These are phyloP conservation scores for Radiomyces spectabilis DNA, from an alignment of 192 early-diverging fungal species.

Conservation along the genomic window DNA sequence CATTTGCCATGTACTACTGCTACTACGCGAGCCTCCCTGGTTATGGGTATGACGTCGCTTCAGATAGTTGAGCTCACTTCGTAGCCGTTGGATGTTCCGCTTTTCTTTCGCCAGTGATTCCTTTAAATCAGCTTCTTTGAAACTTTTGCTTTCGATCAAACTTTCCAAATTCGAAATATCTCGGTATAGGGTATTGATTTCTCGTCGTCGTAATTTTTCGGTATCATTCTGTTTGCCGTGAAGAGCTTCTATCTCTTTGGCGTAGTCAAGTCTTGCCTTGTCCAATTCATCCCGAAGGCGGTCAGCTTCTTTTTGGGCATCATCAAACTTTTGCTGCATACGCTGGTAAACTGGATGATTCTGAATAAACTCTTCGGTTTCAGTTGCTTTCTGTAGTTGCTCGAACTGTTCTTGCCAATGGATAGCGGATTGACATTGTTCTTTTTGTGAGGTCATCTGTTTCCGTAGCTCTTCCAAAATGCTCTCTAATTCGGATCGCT, in stretches of 20 bases:
- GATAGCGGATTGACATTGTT: too few species aligned
- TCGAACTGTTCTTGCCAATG: too few species aligned
- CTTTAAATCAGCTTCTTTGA: slow-evolving; percentile 63
- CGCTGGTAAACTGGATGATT: slow-evolving; percentile 24
- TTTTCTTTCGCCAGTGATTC: slow-evolving; percentile 44
- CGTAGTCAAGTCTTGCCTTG: slow-evolving; percentile 1
- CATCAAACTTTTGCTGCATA: slow-evolving; percentile 12
- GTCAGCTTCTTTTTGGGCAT: slow-evolving; percentile 22
- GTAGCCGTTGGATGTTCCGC: slow-evolving; percentile 30
- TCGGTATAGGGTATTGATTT: slow-evolving; percentile 51
- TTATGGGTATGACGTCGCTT: too few species aligned
- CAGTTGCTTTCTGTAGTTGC: slow-evolving; percentile 40
- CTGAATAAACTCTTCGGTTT: slow-evolving; percentile 36
- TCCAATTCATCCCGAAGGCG: not conserved
- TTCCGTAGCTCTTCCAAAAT: too few species aligned
- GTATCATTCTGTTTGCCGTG: slow-evolving; percentile 24
- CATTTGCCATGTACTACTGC: too few species aligned
- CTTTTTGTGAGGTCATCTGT: too few species aligned
- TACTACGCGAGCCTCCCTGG: too few species aligned
- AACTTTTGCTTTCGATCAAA: slow-evolving; percentile 67
- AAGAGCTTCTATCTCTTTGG: slow-evolving; percentile 14
- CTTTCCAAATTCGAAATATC: slow-evolving; percentile 61
- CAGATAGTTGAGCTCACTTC: slow-evolving; percentile 43
- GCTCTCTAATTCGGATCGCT: too few species aligned
- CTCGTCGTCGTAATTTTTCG: slow-evolving; percentile 38